These are phyloP conservation scores for Wakefieldia striispora DNA, from an alignment of 768 basidiomycete species.

Conservation along the genomic window DNA sequence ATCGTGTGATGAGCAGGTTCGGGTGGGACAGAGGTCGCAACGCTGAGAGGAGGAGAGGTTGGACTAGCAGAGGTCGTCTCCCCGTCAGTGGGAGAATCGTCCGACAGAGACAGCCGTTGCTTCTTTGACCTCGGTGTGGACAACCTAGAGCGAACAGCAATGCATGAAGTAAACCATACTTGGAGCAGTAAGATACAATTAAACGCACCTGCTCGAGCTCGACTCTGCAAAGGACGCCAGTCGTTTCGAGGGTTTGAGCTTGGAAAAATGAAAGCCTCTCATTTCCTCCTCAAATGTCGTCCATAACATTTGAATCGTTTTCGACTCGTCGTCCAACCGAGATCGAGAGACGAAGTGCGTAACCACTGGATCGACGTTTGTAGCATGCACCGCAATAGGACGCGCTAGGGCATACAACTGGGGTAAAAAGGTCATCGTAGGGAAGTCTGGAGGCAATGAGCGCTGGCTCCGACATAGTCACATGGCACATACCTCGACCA, in stretches of 20 bases:
- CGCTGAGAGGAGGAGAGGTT: conserved; percentile 47
- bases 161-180: not conserved
- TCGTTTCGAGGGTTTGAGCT: conserved; percentile 46
- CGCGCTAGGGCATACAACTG: conserved; percentile 45
- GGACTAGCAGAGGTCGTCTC: conserved; percentile 23
- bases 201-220: conserved; percentile 39
- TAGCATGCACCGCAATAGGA: conserved; percentile 25
- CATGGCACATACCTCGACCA: conserved; percentile 22
- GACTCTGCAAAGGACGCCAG: conserved; percentile 42
- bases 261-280: conserved; percentile 38
- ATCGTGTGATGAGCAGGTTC: conserved; percentile 31
- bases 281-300: conserved; percentile 38
- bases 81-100: conserved; percentile 31
- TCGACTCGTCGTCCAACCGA: conserved; percentile 27
- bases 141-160: conserved; percentile 15
- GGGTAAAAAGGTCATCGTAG: conserved; percentile 45
- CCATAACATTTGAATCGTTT: conserved; percentile 33
- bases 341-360: conserved; percentile 14
- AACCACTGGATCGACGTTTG: conserved; percentile 9
- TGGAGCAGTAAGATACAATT: not conserved
- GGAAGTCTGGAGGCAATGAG: conserved; percentile 27
- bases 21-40: conserved; percentile 40
- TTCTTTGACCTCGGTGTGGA: conserved; percentile 38
- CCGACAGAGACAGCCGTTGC: conserved; percentile 40
- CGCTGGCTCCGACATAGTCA: not conserved